Percentiles rank a stretch among this genome's conserved stretches.
These are phyloP conservation scores for Kalaharituber pfeilii DNA, from an alignment of 2,329 filamentous ascomycete species.

Conservation along the genomic window DNA sequence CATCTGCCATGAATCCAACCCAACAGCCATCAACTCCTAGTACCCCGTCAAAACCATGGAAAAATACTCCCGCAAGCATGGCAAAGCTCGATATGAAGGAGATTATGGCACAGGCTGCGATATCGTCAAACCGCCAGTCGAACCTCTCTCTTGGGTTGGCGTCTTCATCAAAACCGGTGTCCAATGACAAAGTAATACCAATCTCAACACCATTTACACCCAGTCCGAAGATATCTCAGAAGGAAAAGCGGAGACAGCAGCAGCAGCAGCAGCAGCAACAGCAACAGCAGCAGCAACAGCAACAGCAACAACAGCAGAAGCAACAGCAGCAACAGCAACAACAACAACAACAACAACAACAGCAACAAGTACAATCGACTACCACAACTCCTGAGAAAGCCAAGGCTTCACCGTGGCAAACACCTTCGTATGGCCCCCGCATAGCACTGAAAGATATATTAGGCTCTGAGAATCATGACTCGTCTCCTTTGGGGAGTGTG, in stretches of 20 bases:
- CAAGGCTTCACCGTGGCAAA: slow-evolving; percentile 9
- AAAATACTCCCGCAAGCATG: slow-evolving; percentile 31
- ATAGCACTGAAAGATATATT: slow-evolving; percentile 12
- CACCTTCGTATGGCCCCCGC: slow-evolving; percentile 7
- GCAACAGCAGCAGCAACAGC: slow-evolving; percentile 68
- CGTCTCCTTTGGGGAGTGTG: no score
- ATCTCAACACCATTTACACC: slow-evolving; percentile 25
- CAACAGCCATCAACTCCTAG: not conserved
- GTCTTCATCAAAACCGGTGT: slow-evolving; percentile 29
- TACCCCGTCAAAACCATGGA: slow-evolving; percentile 5
- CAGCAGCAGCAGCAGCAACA: slow-evolving; percentile 85
- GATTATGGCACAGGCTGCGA: slow-evolving; percentile 50
- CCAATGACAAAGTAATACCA: slow-evolving; percentile 7
- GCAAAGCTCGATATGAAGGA: slow-evolving; percentile 56
- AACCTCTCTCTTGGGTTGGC: slow-evolving; percentile 37
- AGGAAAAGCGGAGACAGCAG: not conserved
- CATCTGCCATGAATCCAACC: not conserved
- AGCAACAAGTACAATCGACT: slow-evolving; percentile 42
- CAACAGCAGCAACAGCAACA: slow-evolving; percentile 34
- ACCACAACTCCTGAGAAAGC: slow-evolving; percentile 21
- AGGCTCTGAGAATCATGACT: not conserved
- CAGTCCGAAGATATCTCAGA: slow-evolving; percentile 1
- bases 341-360: slow-evolving; percentile 74
- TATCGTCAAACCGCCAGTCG: slow-evolving; percentile 35
- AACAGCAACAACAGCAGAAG: slow-evolving; percentile 45